Conservation (phyloP, 805 yeast genomes). For the Millerozyma acaciae region DNA sequence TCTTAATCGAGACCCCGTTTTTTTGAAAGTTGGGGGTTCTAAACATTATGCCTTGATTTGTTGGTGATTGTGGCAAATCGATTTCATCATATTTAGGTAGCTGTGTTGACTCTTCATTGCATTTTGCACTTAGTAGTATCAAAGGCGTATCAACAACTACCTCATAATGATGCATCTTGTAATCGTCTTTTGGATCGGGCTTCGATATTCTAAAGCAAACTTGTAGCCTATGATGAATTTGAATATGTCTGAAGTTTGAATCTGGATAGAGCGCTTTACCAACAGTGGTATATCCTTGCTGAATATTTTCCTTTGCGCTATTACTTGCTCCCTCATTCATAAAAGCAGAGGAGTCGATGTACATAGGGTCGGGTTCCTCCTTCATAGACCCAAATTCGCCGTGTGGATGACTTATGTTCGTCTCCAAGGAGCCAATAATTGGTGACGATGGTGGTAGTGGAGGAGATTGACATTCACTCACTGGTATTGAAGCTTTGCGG, state of each 20-base stretch:
- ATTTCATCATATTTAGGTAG: conserved; percentile 38
- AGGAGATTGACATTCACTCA: conserved; percentile 1
- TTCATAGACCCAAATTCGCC: conserved; percentile 5
- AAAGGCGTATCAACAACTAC: conserved; percentile 79
- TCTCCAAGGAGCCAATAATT: conserved; percentile 36
- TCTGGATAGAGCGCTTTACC: conserved; percentile 56
- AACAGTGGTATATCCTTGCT: conserved; percentile 32
- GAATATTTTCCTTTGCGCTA: conserved; percentile 23
- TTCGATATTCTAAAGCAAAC: conserved; percentile 65
- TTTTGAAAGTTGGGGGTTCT: conserved; percentile 35
- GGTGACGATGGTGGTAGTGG: conserved; percentile 26
- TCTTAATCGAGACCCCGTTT: conserved; percentile 30
- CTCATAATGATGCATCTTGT: conserved; percentile 67
- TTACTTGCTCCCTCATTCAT: conserved; percentile 22
- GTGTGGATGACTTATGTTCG: conserved; percentile 31
- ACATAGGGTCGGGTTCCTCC: conserved; percentile 12
- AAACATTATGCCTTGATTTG: conserved; percentile 20
- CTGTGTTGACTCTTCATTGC: conserved; percentile 38
- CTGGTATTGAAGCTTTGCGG: conserved; percentile 25
- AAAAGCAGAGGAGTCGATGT: conserved; percentile 24
- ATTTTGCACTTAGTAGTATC: conserved; percentile 40
- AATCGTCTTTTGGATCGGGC: conserved; percentile 45
- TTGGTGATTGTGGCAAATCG: conserved; percentile 4
- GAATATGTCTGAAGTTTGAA: conserved; percentile 57
- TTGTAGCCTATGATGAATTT: conserved; percentile 64